A percentile compares a stretch with the other conserved stretches of the same genome.
phyloP scores from a whole-genome alignment of 2,329 filamentous ascomycete species.

The Plenodomus biglobosus region DNA sequence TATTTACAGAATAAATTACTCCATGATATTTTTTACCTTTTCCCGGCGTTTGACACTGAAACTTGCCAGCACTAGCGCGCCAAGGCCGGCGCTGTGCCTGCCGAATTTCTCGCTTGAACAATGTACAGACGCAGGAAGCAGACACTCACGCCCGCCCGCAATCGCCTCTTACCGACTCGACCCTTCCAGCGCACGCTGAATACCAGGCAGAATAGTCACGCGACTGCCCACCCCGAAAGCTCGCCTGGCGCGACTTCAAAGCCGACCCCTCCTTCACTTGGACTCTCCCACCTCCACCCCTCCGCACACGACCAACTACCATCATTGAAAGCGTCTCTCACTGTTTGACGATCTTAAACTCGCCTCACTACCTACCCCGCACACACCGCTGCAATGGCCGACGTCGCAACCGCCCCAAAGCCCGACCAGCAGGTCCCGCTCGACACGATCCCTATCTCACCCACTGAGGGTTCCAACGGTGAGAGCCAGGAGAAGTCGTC shows the following conservation, averaged over 20 bases:
- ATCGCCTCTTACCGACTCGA: slow-evolving; percentile 13
- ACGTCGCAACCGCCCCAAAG: slow-evolving; percentile 42
- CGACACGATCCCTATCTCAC: slow-evolving; percentile 59
- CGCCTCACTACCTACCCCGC: slow-evolving; percentile 2
- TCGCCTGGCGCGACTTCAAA: slow-evolving; percentile 42
- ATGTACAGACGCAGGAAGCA: slow-evolving; percentile 9
- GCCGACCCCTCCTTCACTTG: slow-evolving; percentile 17
- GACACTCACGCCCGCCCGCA: slow-evolving; percentile 20
- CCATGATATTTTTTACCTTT: slow-evolving; percentile 69
- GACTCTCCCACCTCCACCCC: slow-evolving; percentile 17
- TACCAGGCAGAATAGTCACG: slow-evolving; percentile 16
- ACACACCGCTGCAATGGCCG: slow-evolving; percentile 35
- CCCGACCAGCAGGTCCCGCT: slow-evolving; percentile 55
- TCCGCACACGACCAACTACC: slow-evolving; percentile 10
- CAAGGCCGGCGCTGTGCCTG: slow-evolving; percentile 20
- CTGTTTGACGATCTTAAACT: slow-evolving; percentile 5
- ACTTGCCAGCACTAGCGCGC: slow-evolving; percentile 14
- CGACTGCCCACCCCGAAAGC: slow-evolving; percentile 25
- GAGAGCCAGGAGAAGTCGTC: slow-evolving; percentile 43
- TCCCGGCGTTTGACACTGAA: slow-evolving; percentile 9
- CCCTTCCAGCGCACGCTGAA: slow-evolving; percentile 13
- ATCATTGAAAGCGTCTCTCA: slow-evolving; percentile 3
- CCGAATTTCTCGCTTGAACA: slow-evolving; percentile 28
- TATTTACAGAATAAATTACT: neutral
- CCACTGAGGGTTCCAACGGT: slow-evolving; percentile 50